Base-by-base conservation (phyloP, 768 basidiomycete genomes). In the Tylopilus vinaceipallidus region DNA sequence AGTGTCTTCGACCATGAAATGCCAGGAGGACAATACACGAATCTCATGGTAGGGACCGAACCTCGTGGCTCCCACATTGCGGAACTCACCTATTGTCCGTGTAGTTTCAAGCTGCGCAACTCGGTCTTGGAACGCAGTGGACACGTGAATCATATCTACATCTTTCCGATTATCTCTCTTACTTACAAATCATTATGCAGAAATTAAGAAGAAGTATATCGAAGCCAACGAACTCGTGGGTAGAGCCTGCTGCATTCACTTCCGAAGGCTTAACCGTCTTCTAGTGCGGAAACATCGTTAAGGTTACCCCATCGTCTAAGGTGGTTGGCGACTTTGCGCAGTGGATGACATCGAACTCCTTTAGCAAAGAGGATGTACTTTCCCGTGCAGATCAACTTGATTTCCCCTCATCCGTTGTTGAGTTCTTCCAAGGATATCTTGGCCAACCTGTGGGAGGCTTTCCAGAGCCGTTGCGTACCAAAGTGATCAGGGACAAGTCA, bases 401-500 rank as follows among this genome's bases (percentile, higher is more conserved):
- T 71, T 98, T 99, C 86, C 97, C 97, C 9, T 94, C 91, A 11
- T 94, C 90, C 29, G 91, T 93, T 40, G 91, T 93, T 35, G 95
- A 98, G 63, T 99, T 97, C 80, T 98, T 98, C 92, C 95, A 98
- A 68, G 97, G 97, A 16, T 95, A 94, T 72, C 89, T 99, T 55
- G 95, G 97, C 27, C 93, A 98, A 66, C 97, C 97, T 47, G 88
- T 91, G 64, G 97, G 94, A 66, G 95, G 97, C 41, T 98, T 98
- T 88, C 97, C 97, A 49, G 97, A 99, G 68, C 94, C 95, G 34
- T 74, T 99, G 55, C 91, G 97, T 56, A 80, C 84, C 55, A 81
- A 84, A 57, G 81, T 99, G 64, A 99, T 98, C 66, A 84, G 97
- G 62, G 84, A 93, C 71, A 95, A 94, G 71, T 84, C 87, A 38